Evolutionary conservation across 257 asterid species (phyloP).

Genomic region (Verbascum thapsus): DNA sequence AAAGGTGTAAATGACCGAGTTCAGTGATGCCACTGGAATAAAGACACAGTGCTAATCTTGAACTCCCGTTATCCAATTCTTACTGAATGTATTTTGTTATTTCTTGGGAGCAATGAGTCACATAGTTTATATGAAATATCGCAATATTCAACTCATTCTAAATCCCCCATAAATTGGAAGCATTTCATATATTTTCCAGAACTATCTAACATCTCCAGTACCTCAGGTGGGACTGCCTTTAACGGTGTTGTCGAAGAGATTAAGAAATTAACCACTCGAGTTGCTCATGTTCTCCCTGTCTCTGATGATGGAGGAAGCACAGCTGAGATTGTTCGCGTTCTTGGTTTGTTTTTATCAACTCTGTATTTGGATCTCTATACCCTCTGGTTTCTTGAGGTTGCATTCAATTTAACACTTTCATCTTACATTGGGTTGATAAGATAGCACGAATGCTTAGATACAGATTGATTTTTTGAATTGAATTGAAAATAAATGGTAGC

Average conservation of each 20-base stretch:
- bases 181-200: neutral
- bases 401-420: neutral
- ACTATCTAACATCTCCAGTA: constrained; percentile 30
- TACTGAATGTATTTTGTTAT: constrained; percentile 12
- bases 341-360: constrained; percentile 54
- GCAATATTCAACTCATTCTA: neutral
- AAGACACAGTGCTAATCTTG: too few relatives aligned
- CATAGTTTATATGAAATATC: constrained; percentile 1
- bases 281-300: constrained; percentile 94
- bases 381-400: constrained; percentile 1
- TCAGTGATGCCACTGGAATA: too few relatives aligned
- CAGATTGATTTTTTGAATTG: neutral
- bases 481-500: constrained; percentile 6
- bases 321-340: constrained; percentile 98
- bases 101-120: neutral
- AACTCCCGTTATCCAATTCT: too few relatives aligned
- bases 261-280: constrained; percentile 80
- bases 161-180: neutral
- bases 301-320: constrained; percentile 99
- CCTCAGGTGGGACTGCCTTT: constrained; percentile 96
- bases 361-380: constrained; percentile 22
- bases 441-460: neutral
- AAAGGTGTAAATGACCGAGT: too few relatives aligned
- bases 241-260: constrained; percentile 98
- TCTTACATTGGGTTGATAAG: constrained; percentile 8